Evolutionary conservation across 1,284 basidiomycete species (phyloP).

Genomic region (Puccinia polysora): DNA sequence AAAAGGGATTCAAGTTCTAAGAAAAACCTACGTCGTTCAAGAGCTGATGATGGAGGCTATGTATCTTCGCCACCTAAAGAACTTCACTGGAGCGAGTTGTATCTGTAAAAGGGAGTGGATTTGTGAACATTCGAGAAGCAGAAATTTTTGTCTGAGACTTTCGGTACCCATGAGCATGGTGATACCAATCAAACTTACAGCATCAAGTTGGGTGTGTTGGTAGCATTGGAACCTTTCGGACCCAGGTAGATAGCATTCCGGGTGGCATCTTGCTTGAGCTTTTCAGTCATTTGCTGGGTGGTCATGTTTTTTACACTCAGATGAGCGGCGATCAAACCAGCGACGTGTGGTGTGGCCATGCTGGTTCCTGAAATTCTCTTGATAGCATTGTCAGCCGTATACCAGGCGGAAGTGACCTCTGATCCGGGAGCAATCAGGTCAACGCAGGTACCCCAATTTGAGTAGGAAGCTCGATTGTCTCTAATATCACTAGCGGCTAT

Average conservation of each 20-base stretch:
- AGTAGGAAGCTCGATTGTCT: slow-evolving; percentile 44
- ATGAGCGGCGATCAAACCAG: slow-evolving; percentile 52
- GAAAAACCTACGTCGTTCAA: too few relatives aligned
- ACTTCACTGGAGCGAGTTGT: too few relatives aligned
- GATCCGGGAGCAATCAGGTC: slow-evolving; percentile 53
- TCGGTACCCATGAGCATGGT: too few relatives aligned
- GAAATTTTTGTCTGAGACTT: too few relatives aligned
- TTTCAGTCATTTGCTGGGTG: slow-evolving; percentile 23
- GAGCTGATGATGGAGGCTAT: too few relatives aligned
- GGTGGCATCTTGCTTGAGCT: slow-evolving; percentile 27
- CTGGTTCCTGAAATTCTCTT: slow-evolving; percentile 54
- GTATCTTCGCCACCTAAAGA: too few relatives aligned
- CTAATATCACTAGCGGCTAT: slow-evolving; percentile 45
- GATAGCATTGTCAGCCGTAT: slow-evolving; percentile 50
- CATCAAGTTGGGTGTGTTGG: slow-evolving; percentile 21
- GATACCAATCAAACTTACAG: too few relatives aligned
- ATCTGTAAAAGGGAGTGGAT: too few relatives aligned
- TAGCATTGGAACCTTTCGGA: neutral
- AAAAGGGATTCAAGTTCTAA: too few relatives aligned
- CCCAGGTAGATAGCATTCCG: slow-evolving; percentile 2
- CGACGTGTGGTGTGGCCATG: slow-evolving; percentile 54
- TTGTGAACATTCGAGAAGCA: too few relatives aligned
- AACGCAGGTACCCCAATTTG: slow-evolving; percentile 49
- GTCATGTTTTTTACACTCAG: slow-evolving; percentile 27
- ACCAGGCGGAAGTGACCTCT: slow-evolving; percentile 53